A percentile compares a stretch with the other conserved stretches of the same genome.
Evolutionary conservation across 768 basidiomycete species (phyloP).

Genomic region (Trametes punicea): DNA sequence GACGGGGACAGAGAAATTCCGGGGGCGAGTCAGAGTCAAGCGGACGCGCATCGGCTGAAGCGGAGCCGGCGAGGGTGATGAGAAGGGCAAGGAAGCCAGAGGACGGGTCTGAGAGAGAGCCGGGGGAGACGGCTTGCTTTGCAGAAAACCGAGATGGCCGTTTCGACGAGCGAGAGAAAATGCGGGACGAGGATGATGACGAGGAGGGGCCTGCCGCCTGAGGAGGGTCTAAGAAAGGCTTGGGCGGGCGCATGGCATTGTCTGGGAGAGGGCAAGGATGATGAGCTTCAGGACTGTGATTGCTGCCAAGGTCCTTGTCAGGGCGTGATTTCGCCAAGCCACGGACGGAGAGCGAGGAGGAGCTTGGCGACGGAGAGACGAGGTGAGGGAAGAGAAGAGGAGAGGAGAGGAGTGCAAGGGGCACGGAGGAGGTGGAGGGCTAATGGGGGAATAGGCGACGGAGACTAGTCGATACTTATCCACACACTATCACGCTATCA

Average conservation of each 20-base stretch:
- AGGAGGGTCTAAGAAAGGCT: slow-evolving; percentile 11
- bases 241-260: slow-evolving; percentile 19
- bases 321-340: slow-evolving; percentile 4
- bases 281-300: not conserved
- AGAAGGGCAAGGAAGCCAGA: slow-evolving; percentile 51
- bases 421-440: not conserved
- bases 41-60: slow-evolving; percentile 46
- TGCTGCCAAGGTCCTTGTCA: not conserved
- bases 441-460: not conserved
- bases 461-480: slow-evolving; percentile 8
- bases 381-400: slow-evolving; percentile 18
- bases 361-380: slow-evolving; percentile 16
- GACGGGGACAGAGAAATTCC: slow-evolving; percentile 56
- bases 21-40: slow-evolving; percentile 40
- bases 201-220: slow-evolving; percentile 12
- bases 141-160: slow-evolving; percentile 3
- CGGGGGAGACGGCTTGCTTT: slow-evolving; percentile 1
- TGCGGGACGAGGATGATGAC: slow-evolving; percentile 14
- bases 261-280: slow-evolving; percentile 1
- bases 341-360: not conserved
- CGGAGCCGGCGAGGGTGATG: slow-evolving; percentile 49
- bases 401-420: slow-evolving; percentile 14
- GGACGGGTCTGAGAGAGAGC: slow-evolving; percentile 40
- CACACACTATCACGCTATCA: slow-evolving; percentile 19
- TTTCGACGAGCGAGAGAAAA: slow-evolving; percentile 10